phyloP scores from a whole-genome alignment of 306 rosid species.

The Sechiopsis laciniata region DNA sequence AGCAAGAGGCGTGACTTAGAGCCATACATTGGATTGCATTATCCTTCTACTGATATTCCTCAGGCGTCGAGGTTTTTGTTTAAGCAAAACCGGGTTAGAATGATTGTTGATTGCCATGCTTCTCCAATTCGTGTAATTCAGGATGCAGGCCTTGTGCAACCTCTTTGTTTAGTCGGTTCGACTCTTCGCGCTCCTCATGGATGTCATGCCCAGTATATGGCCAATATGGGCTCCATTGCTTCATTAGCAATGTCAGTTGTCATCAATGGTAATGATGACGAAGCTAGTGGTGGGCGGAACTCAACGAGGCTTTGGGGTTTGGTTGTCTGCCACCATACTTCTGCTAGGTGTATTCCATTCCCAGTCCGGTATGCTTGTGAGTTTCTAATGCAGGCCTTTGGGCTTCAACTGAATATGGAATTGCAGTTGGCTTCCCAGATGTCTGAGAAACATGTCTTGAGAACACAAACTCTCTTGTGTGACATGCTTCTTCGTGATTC shows the following conservation, averaged over 20 bases:
- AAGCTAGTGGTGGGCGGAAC: slow-evolving; percentile 40
- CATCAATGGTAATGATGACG: slow-evolving; percentile 72
- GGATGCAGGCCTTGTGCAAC: slow-evolving; percentile 68
- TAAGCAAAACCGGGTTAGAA: slow-evolving; percentile 89
- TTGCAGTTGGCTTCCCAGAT: slow-evolving; percentile 67
- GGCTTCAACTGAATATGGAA: slow-evolving; percentile 89
- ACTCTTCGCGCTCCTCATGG: slow-evolving; percentile 92
- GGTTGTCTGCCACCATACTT: slow-evolving; percentile 96
- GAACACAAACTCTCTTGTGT: slow-evolving; percentile 88
- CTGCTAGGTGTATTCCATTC: slow-evolving; percentile 78
- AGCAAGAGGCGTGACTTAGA: slow-evolving; percentile 76
- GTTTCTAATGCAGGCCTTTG: slow-evolving; percentile 95
- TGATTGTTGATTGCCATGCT: slow-evolving; percentile 90
- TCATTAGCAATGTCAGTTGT: slow-evolving; percentile 82
- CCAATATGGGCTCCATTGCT: slow-evolving; percentile 91
- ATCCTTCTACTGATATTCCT: slow-evolving; percentile 91
- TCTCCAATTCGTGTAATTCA: slow-evolving; percentile 62
- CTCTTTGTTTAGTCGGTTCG: slow-evolving; percentile 86
- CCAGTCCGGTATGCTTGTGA: slow-evolving; percentile 92
- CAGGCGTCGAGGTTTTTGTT: slow-evolving; percentile 97
- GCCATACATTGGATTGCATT: slow-evolving; percentile 91
- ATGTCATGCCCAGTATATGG: slow-evolving; percentile 95
- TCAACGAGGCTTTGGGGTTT: slow-evolving; percentile 83
- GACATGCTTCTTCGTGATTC: slow-evolving; percentile 96
- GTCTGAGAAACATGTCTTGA: slow-evolving; percentile 76